These are phyloP conservation scores for Termitomyces heimii DNA, from an alignment of 768 basidiomycete species.

Conservation along the genomic window DNA sequence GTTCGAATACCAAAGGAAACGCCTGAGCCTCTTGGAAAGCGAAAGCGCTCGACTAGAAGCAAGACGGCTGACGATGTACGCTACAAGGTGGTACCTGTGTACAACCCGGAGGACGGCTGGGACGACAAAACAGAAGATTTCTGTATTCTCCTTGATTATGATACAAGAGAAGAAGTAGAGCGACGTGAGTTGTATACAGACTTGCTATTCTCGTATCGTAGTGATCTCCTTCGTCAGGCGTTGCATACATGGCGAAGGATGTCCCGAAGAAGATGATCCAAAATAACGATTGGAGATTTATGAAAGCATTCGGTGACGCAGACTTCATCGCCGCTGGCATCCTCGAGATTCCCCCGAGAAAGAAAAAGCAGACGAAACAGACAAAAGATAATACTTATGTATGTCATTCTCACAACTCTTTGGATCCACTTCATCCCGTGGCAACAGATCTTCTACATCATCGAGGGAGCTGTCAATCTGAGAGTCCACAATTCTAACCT, in stretches of 20 bases:
- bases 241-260: slow-evolving; percentile 2
- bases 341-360: slow-evolving; percentile 71
- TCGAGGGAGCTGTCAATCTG: slow-evolving; percentile 85
- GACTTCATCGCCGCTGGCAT: slow-evolving; percentile 91
- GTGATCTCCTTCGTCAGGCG: slow-evolving; percentile 17
- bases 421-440: not conserved
- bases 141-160: slow-evolving; percentile 66
- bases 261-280: not conserved
- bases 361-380: slow-evolving; percentile 79
- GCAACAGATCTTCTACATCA: slow-evolving; percentile 53
- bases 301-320: slow-evolving; percentile 90
- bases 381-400: slow-evolving; percentile 86
- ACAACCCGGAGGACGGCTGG: slow-evolving; percentile 75
- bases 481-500: slow-evolving; percentile 76
- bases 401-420: not conserved
- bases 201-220: not conserved
- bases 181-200: slow-evolving; percentile 53
- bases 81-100: slow-evolving; percentile 20
- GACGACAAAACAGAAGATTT: slow-evolving; percentile 69
- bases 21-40: slow-evolving; percentile 27
- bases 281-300: slow-evolving; percentile 58
- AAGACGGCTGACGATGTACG: slow-evolving; percentile 36
- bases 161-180: slow-evolving; percentile 50
- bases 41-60: slow-evolving; percentile 38
- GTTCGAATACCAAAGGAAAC: slow-evolving; percentile 38